Evolutionary conservation across 495 filamentous ascomycete species (phyloP), one percentile per base, ranked within the genome.

Genomic region (Neurospora discreta): DNA sequence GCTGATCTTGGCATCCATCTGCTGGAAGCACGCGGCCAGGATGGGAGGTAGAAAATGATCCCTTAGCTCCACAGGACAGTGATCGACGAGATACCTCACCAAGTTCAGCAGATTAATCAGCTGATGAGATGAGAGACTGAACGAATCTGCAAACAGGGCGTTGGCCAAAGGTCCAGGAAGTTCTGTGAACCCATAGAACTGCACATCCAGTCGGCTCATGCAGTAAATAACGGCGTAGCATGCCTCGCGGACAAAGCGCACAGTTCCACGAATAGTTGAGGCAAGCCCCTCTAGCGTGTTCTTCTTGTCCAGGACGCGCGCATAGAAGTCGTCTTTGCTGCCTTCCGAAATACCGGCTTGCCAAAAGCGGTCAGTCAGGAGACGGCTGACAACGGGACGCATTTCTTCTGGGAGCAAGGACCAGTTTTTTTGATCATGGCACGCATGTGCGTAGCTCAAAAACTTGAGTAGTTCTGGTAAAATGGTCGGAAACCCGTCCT

Each of bases 281-380:
- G 94, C 96, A 70, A 98, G 91, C 0, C 95, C 95, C 81, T 99
- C 95, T 44, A 97, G 86, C 0, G 94, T 97, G 65, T 87, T 85
- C 81, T 93, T 95, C 42, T 97, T 98, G 33, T 91, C 89, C 11
- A 90, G 89, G 39, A 99, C 94, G 52, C 90, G 87, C 52, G 95
- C 92, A 80, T 97, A 98, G 77, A 99, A 99, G 41, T 97, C 93
- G 69, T 98, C 95, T 75, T 93, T 91, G 75, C 91, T 98, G 36
- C 97, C 95, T 74, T 87, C 91, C 0, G 95, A 98, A 46, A 99
- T 99, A 18, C 95, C 95, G 18, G 95, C 92, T 86, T 99, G 95
- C 95, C 95, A 99, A 77, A 99, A 98, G 33, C 95, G 91, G 82
- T 99, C 95, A 2, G 93, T 97, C 20, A 99, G 82, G 67, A 98